These are phyloP conservation scores for Eragrostis nindensis DNA, from an alignment of 176 grass and related monocot genomes.

Conservation along the genomic window DNA sequence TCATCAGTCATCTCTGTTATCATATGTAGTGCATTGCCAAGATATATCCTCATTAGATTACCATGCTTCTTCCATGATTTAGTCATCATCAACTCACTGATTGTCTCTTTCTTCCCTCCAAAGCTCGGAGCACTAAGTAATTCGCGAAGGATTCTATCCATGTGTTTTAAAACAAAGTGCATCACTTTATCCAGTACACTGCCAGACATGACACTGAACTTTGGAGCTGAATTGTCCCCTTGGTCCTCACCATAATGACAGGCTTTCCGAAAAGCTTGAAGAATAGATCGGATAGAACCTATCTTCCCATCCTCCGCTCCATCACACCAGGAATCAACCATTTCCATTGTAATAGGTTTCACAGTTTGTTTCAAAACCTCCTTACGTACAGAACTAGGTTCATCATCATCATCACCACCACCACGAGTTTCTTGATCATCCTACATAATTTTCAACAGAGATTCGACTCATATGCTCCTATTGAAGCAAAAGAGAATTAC, in stretches of 20 bases:
- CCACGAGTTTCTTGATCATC: conserved; percentile 50
- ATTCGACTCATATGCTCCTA: conserved; percentile 19
- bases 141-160: conserved; percentile 77
- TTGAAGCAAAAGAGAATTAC: conserved; percentile 10
- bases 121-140: conserved; percentile 69
- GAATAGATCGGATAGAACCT: conserved; percentile 68
- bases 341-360: conserved; percentile 84
- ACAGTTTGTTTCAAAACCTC: conserved; percentile 49
- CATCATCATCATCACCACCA: conserved; percentile 36
- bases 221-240: conserved; percentile 62
- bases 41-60: conserved; percentile 86
- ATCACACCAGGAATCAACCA: conserved; percentile 84
- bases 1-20: conserved; percentile 97
- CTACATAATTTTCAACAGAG: conserved; percentile 43
- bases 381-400: conserved; percentile 42
- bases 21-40: conserved; percentile 87
- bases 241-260: conserved; percentile 90
- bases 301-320: conserved; percentile 61
- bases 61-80: conserved; percentile 77
- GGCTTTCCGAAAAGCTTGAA: conserved; percentile 77
- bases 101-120: conserved; percentile 83
- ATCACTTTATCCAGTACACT: conserved; percentile 91
- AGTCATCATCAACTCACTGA: conserved; percentile 66
- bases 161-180: conserved; percentile 88
- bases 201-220: conserved; percentile 84